phyloP scores from a whole-genome alignment of 441 rosid genomes.

The Aleurites moluccanus region DNA sequence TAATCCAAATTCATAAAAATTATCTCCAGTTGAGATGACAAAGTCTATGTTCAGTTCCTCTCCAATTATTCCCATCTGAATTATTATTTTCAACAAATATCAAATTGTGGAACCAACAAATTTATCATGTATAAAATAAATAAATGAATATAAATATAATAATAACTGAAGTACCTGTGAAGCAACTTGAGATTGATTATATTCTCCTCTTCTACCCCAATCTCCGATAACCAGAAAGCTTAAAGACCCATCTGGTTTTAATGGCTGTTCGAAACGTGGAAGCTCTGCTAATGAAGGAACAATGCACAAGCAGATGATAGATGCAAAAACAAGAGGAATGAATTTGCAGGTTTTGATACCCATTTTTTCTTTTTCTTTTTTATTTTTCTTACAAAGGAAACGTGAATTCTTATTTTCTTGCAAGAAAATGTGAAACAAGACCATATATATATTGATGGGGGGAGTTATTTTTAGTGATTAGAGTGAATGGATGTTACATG shows the following conservation, averaged over 20 bases:
- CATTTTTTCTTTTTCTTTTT: background rate
- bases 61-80: constrained; percentile 68
- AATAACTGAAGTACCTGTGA: constrained; percentile 35
- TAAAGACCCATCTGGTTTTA: constrained; percentile 56
- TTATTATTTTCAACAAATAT: no score
- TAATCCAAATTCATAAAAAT: constrained; percentile 67
- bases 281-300: background rate
- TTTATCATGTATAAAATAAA: no score
- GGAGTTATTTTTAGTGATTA: no score
- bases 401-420: background rate
- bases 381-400: background rate
- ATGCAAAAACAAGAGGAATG: background rate
- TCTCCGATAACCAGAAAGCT: constrained; percentile 68
- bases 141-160: no score
- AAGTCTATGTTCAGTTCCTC: constrained; percentile 55
- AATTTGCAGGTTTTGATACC: background rate
- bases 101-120: no score
- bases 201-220: constrained; percentile 70
- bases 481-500: no score
- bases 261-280: constrained; percentile 39
- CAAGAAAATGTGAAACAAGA: background rate
- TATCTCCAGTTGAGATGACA: constrained; percentile 79
- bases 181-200: constrained; percentile 63
- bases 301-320: background rate
- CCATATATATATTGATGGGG: background rate